Conservation (phyloP, 169 alveolate species). For the Eimeria brunetti region DNA sequence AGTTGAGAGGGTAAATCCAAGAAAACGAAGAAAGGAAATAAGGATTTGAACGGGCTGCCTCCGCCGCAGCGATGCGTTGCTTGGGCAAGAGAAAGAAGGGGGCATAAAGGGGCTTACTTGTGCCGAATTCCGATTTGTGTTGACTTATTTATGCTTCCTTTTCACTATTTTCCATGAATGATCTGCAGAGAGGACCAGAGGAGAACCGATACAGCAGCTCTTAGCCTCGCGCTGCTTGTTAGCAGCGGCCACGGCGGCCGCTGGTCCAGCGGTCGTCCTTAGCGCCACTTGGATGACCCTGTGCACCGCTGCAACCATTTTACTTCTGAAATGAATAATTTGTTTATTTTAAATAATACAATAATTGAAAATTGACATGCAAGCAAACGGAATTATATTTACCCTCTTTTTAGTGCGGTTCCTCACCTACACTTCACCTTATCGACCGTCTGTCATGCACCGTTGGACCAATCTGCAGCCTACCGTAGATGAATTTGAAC, state of each 20-base stretch:
- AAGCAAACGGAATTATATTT: background rate
- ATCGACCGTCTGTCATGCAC: too few species aligned
- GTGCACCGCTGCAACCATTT: background rate
- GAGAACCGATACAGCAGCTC: background rate
- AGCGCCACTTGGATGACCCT: background rate
- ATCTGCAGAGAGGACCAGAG: background rate
- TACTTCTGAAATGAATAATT: background rate
- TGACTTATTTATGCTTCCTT: background rate
- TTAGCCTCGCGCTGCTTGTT: background rate
- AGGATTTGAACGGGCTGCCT: background rate
- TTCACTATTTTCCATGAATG: background rate
- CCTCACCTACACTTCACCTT: too few species aligned
- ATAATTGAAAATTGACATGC: background rate
- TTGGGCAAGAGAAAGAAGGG: background rate
- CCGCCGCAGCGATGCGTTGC: conserved; percentile 1
- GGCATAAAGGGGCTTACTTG: background rate
- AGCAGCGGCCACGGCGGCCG: conserved; percentile 1
- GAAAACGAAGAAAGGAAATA: background rate
- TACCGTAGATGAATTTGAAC: too few species aligned
- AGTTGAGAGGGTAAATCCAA: background rate
- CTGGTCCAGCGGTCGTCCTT: conserved; percentile 13
- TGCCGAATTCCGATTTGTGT: background rate
- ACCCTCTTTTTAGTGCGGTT: background rate
- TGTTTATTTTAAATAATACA: background rate
- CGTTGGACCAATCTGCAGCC: too few species aligned